phyloP scores from a whole-genome alignment of 2,329 filamentous ascomycete genomes.

The Fulvia fulva region DNA sequence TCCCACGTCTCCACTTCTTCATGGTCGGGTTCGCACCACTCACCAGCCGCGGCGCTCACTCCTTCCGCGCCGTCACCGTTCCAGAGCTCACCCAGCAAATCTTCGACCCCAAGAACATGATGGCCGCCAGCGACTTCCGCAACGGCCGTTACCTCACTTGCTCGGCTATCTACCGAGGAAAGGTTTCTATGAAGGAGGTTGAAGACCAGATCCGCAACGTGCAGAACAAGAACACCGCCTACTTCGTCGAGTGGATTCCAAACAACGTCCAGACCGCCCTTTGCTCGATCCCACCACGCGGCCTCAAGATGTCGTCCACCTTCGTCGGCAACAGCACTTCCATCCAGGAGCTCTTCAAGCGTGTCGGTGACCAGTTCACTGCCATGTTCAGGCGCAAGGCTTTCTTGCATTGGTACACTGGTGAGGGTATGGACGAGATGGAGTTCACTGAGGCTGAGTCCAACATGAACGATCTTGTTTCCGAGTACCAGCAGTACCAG shows the following conservation, averaged over 20 bases:
- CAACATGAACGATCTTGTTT: constrained; percentile 99
- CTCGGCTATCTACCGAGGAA: constrained; percentile 99
- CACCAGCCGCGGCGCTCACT: constrained; percentile 85
- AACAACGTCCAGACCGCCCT: constrained; percentile 99
- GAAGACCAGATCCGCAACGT: constrained; percentile 99
- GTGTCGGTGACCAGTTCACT: constrained; percentile 98
- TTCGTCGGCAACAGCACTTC: constrained; percentile 99
- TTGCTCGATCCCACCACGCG: constrained; percentile 96
- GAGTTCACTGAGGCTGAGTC: constrained; percentile 99
- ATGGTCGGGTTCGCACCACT: constrained; percentile 99
- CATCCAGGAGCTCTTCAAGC: constrained; percentile 99
- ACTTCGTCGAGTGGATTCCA: constrained; percentile 99
- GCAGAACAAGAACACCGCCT: constrained; percentile 98
- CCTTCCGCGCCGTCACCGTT: constrained; percentile 96
- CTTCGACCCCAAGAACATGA: constrained; percentile 99
- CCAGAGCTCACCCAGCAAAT: constrained; percentile 99
- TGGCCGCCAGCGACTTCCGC: constrained; percentile 99
- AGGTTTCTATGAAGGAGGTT: constrained; percentile 99
- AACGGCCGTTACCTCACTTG: constrained; percentile 99
- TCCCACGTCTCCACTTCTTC: constrained; percentile 99
- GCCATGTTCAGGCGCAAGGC: constrained; percentile 99
- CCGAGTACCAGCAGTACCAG: constrained; percentile 99
- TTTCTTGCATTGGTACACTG: constrained; percentile 99
- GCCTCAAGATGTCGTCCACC: constrained; percentile 98
- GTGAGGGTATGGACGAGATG: constrained; percentile 99